Conservation (phyloP, 1,139 yeast species). For the Pichia sorboxylosa region DNA sequence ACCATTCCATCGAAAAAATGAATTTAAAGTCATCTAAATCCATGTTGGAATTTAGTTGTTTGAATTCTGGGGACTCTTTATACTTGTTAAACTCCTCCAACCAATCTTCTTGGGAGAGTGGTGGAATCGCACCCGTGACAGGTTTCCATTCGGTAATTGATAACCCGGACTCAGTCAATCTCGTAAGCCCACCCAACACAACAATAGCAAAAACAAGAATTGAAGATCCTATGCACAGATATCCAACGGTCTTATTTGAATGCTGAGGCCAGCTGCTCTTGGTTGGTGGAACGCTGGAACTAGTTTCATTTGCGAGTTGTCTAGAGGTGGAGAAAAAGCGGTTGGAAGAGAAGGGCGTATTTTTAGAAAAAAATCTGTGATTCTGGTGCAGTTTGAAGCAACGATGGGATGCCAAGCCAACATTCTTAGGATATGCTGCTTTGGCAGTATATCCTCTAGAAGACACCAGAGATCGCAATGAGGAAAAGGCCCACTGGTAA, state of each 20-base stretch:
- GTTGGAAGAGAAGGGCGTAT: background rate
- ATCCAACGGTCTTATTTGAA: slow-evolving; percentile 53
- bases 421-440: too few species aligned
- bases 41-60: slow-evolving; percentile 79
- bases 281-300: background rate
- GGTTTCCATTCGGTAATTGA: slow-evolving; percentile 99
- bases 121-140: slow-evolving; percentile 89
- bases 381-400: too few species aligned
- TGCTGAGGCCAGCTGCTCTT: slow-evolving; percentile 23
- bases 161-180: slow-evolving; percentile 90
- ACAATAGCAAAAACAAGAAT: slow-evolving; percentile 90
- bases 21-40: slow-evolving; percentile 89
- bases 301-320: too few species aligned
- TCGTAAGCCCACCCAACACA: slow-evolving; percentile 89
- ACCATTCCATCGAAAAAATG: slow-evolving; percentile 97
- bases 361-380: background rate
- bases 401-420: too few species aligned
- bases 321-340: background rate
- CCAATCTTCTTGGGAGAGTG: slow-evolving; percentile 73
- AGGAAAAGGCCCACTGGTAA: too few species aligned
- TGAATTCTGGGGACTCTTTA: slow-evolving; percentile 80
- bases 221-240: slow-evolving; percentile 86
- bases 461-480: too few species aligned
- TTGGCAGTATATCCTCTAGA: too few species aligned
- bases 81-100: slow-evolving; percentile 71